A percentile compares a stretch with the other conserved stretches of the same genome.
These are phyloP conservation scores for Amphibolis antarctica DNA, from an alignment of 106 monocot species.

Conservation along the genomic window DNA sequence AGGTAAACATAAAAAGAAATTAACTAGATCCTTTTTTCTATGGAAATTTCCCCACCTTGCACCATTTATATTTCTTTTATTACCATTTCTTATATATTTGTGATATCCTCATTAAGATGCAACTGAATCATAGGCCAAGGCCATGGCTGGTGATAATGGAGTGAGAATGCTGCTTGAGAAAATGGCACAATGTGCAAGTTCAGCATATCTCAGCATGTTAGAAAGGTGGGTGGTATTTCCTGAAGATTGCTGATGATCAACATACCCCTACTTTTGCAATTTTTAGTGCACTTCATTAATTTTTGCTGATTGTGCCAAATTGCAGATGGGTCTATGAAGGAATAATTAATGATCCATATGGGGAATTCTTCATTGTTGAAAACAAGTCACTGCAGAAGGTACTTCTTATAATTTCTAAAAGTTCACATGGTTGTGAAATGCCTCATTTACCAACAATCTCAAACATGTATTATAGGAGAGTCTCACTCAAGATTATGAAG, in stretches of 20 bases:
- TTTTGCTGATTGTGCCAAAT: neutral
- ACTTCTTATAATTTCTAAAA: conserved; percentile 13
- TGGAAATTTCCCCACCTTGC: no score
- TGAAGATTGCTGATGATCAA: neutral
- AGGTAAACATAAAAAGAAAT: conserved; percentile 29
- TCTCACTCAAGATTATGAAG: conserved; percentile 88
- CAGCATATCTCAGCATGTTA: conserved; percentile 76
- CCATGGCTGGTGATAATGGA: conserved; percentile 90
- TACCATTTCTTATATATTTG: neutral
- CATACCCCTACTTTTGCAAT: neutral
- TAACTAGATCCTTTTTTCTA: neutral
- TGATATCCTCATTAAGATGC: neutral
- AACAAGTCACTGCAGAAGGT: conserved; percentile 93
- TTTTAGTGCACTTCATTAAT: neutral
- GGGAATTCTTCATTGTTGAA: conserved; percentile 99
- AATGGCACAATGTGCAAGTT: conserved; percentile 83
- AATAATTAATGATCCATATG: conserved; percentile 91
- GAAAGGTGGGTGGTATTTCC: conserved; percentile 46
- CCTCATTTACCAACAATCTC: neutral
- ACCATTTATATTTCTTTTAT: neutral
- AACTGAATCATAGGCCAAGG: conserved; percentile 52
- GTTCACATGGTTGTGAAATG: neutral
- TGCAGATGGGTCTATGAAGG: conserved; percentile 96
- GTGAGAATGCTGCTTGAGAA: conserved; percentile 81
- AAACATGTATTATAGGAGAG: conserved; percentile 49